Evolutionary conservation across 805 yeast genomes (phyloP), one percentile per base, ranked within the genome.

Genomic region (Cyberlindnera sargentensis): DNA sequence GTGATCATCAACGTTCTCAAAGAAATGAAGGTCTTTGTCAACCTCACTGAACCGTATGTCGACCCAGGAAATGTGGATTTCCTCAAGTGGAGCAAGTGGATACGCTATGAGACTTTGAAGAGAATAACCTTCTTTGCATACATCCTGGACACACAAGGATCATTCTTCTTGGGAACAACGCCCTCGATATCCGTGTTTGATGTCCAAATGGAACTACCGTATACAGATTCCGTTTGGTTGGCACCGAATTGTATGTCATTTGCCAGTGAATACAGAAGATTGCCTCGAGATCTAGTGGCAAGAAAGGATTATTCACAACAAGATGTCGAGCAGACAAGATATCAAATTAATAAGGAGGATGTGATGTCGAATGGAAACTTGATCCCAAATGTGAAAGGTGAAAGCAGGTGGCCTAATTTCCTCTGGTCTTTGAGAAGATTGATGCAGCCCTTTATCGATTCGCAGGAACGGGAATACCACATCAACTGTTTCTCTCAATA

Each of bases 21-120:
- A 50, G 57, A 47, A 48, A 53, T 42, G 34, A 47, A 33, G 37
- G 42, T 51, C 29, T 51, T 47, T 29, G 33, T 35, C 15, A 35
- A 47, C 24, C 34, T 46, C 32, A 32, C 38, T 29, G 55, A 49
- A 37, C 52, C 57, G 4, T 42, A 23, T 23, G 36, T 38, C 24
- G 38, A 37, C 29, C 20, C 42, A 11, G 25, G 43, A 30, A 28
- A 26, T 29, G 24, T 48, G 47, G 37, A 48, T 26, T 43, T 37
- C 23, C 39, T 38, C 4, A 31, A 45, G 5, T 75, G 80, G 80
- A 46, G 53, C 7, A 62, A 66, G 23, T 75, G 80, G 80, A 61
- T 68, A 3, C 45, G 58, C 25, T 68, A 66, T 48, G 80, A 76
- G 48, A 57, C 69, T 30, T 52, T 65, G 44, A 75, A 73, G 49